Conservation (phyloP, 208 protist species). For the Leishmania tarentolae region DNA sequence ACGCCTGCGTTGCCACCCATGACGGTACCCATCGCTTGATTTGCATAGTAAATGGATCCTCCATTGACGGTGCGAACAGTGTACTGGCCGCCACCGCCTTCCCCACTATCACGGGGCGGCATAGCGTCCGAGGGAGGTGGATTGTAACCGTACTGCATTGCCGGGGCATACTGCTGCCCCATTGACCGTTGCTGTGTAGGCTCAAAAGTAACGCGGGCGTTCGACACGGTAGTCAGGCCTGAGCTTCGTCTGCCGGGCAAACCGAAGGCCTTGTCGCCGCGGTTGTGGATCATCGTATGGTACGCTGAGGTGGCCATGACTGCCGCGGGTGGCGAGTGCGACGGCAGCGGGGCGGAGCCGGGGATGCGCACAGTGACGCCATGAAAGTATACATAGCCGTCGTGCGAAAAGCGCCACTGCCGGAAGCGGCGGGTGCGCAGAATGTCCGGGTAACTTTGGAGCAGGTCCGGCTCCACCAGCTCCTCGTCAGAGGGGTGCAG, state of each 20-base stretch:
- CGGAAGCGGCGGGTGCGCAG: conserved; percentile 42
- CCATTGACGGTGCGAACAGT: background rate
- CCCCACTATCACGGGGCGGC: background rate
- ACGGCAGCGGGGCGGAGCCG: conserved; percentile 8
- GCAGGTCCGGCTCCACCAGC: conserved; percentile 24
- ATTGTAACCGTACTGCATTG: background rate
- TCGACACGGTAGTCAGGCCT: background rate
- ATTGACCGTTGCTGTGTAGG: background rate
- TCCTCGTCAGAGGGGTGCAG: conserved; percentile 24
- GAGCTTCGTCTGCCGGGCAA: background rate
- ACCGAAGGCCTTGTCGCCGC: background rate
- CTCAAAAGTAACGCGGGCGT: background rate
- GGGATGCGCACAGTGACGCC: conserved; percentile 46
- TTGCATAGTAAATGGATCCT: background rate
- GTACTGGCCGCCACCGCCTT: background rate
- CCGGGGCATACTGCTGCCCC: background rate
- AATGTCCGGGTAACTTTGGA: conserved; percentile 27
- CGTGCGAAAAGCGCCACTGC: conserved; percentile 47
- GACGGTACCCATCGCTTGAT: background rate
- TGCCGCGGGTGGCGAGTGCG: background rate
- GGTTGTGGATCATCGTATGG: background rate
- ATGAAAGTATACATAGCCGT: conserved; percentile 66
- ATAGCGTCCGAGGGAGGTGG: background rate
- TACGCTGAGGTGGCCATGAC: background rate
- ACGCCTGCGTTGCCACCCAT: background rate